Conservation (phyloP, 345 rosid genomes). For the Cardamine occulta region DNA sequence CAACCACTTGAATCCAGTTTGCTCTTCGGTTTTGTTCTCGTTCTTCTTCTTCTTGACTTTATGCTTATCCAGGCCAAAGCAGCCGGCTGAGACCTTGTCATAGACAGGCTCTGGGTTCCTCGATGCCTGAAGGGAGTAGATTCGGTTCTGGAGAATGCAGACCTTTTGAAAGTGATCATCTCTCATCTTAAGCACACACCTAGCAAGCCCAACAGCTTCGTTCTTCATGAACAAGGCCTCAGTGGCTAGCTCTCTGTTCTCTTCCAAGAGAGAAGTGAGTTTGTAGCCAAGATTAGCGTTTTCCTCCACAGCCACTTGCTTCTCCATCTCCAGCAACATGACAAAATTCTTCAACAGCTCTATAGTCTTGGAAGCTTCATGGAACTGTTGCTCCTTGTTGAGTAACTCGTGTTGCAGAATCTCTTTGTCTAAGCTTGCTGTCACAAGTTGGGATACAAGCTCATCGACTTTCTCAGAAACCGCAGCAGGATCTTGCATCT, state of each 20-base stretch:
- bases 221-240: slow-evolving; percentile 62
- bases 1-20: slow-evolving; percentile 45
- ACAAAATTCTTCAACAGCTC: slow-evolving; percentile 66
- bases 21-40: slow-evolving; percentile 37
- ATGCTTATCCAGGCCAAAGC: slow-evolving; percentile 59
- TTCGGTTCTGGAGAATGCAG: slow-evolving; percentile 48
- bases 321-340: slow-evolving; percentile 71
- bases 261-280: slow-evolving; percentile 53
- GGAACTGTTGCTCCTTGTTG: slow-evolving; percentile 44
- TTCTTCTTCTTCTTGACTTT: slow-evolving; percentile 48
- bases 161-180: slow-evolving; percentile 62
- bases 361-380: slow-evolving; percentile 54
- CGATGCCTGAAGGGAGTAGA: slow-evolving; percentile 46
- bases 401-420: slow-evolving; percentile 49
- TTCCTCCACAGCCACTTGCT: slow-evolving; percentile 58
- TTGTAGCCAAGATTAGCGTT: slow-evolving; percentile 56
- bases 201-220: slow-evolving; percentile 64
- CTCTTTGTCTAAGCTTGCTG: slow-evolving; percentile 58
- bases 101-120: slow-evolving; percentile 45
- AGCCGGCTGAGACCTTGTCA: slow-evolving; percentile 41
- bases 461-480: slow-evolving; percentile 44
- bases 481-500: slow-evolving; percentile 8
- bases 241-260: slow-evolving; percentile 54
- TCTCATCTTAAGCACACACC: slow-evolving; percentile 64
- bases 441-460: slow-evolving; percentile 56